Evolutionary conservation across 345 rosid genomes (phyloP).

Genomic region (Schrenkiella parvula): DNA sequence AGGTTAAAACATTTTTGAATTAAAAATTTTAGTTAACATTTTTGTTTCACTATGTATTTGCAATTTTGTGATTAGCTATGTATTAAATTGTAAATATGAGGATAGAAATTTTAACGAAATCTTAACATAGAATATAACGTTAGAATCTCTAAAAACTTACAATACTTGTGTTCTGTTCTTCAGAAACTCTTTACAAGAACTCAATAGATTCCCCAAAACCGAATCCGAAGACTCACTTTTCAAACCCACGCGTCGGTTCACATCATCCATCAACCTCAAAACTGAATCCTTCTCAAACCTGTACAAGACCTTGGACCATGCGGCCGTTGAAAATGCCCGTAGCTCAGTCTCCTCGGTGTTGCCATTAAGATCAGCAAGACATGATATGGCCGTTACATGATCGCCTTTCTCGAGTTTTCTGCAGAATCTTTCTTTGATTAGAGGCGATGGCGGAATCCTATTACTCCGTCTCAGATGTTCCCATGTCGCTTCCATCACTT

Average conservation of each 20-base stretch:
- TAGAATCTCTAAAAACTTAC: neutral
- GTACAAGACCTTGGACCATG: conserved; percentile 51
- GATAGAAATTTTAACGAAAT: too few species aligned
- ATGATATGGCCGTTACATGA: conserved; percentile 44
- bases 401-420: conserved; percentile 58
- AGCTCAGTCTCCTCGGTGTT: conserved; percentile 26
- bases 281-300: conserved; percentile 50
- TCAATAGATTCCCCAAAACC: conserved; percentile 47
- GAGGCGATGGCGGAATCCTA: conserved; percentile 50
- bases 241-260: conserved; percentile 25
- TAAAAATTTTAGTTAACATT: too few species aligned
- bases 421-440: conserved; percentile 68
- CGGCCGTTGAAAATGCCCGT: conserved; percentile 42
- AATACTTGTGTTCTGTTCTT: conserved; percentile 18
- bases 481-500: conserved; percentile 72
- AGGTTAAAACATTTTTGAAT: too few species aligned
- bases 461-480: conserved; percentile 43
- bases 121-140: too few species aligned
- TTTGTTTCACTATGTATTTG: too few species aligned
- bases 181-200: conserved; percentile 53
- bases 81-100: too few species aligned
- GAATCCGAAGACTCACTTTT: conserved; percentile 25
- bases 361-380: conserved; percentile 32
- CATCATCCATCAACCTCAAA: conserved; percentile 38
- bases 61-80: too few species aligned